phyloP scores from a whole-genome alignment of 1,284 basidiomycete species.

The Sporisorium graminicola region DNA sequence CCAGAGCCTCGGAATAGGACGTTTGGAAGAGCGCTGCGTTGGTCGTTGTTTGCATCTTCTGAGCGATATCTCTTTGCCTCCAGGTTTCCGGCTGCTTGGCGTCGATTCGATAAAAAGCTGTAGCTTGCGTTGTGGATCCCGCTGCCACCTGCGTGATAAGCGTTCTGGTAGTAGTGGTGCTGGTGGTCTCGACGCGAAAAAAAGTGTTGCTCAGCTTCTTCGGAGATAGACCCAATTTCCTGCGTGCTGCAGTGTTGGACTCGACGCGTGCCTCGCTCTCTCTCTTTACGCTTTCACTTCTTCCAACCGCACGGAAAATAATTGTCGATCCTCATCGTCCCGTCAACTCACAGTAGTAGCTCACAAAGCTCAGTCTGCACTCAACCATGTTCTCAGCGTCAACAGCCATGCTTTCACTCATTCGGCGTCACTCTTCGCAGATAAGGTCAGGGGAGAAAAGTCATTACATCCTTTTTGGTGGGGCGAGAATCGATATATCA shows the following conservation, averaged over 20 bases:
- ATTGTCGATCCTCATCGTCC: background rate
- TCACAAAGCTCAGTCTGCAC: background rate
- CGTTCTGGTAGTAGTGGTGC: background rate
- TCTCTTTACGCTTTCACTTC: slow-evolving; percentile 8
- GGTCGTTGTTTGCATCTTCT: slow-evolving; percentile 48
- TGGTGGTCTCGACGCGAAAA: background rate
- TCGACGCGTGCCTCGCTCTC: slow-evolving; percentile 33
- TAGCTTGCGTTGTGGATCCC: no score
- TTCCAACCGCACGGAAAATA: slow-evolving; percentile 31
- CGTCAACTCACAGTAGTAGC: background rate
- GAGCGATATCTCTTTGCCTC: no score
- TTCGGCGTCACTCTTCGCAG: background rate
- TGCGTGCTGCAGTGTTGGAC: slow-evolving; percentile 28
- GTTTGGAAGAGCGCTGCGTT: slow-evolving; percentile 51
- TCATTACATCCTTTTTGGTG: slow-evolving; percentile 6
- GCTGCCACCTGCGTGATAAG: no score
- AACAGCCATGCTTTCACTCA: no score
- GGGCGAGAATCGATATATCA: slow-evolving; percentile 8
- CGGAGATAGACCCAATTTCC: background rate
- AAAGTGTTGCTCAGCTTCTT: background rate
- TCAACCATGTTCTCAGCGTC: no score
- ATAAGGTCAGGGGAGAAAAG: background rate
- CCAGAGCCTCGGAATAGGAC: slow-evolving; percentile 45
- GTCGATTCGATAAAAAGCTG: background rate
- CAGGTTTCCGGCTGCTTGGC: no score